Evolutionary conservation across 2,329 filamentous ascomycete species (phyloP).

Genomic region (Ascochyta lentis): DNA sequence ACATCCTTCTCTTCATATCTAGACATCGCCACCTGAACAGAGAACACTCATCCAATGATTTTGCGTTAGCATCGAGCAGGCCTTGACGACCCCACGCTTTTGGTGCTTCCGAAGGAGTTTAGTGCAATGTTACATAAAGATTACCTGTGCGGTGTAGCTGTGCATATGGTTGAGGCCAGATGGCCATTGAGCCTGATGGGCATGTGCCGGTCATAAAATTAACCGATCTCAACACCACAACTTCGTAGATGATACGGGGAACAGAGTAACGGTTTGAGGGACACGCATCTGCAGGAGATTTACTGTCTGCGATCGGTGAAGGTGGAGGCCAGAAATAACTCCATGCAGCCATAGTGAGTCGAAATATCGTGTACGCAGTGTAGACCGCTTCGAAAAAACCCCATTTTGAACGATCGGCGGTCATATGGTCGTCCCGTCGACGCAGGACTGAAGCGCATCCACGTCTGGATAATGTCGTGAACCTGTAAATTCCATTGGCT

Average conservation of each 20-base stretch:
- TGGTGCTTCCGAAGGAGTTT: too few relatives aligned
- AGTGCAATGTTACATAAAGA: background rate
- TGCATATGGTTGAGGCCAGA: background rate
- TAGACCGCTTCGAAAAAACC: background rate
- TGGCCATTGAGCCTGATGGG: background rate
- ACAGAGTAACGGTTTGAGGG: background rate
- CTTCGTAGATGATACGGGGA: background rate
- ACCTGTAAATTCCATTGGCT: background rate
- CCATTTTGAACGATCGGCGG: background rate
- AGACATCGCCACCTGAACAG: background rate
- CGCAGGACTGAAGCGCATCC: background rate
- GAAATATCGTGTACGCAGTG: background rate
- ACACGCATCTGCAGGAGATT: slow-evolving; percentile 1
- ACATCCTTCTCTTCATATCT: background rate
- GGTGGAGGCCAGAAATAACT: background rate
- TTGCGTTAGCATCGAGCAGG: background rate
- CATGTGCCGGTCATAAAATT: background rate
- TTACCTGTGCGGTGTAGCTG: background rate
- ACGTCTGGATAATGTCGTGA: background rate
- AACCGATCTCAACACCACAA: background rate
- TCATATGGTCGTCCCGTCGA: background rate
- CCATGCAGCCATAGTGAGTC: background rate
- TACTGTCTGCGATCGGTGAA: background rate
- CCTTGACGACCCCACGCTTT: background rate
- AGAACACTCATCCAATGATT: background rate